phyloP scores from a whole-genome alignment of 805 yeast genomes.

The Sporopachydermia quercuum region DNA sequence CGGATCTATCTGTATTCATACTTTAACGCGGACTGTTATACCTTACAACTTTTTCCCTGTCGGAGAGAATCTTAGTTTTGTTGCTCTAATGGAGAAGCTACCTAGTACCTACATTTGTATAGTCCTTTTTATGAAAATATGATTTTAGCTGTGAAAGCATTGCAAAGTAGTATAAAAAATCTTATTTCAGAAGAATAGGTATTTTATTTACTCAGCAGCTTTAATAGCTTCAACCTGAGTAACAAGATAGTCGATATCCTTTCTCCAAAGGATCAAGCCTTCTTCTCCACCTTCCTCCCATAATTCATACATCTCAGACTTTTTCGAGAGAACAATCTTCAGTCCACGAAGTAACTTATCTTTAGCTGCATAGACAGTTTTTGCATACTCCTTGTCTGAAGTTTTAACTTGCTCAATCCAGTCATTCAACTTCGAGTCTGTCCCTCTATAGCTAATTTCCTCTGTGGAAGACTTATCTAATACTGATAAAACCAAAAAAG shows the following conservation, averaged over 20 bases:
- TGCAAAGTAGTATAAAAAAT: too few species aligned
- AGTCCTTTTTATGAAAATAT: too few species aligned
- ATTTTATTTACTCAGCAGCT: too few species aligned
- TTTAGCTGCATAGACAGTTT: background rate
- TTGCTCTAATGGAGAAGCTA: too few species aligned
- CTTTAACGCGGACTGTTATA: too few species aligned
- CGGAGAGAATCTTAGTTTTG: too few species aligned
- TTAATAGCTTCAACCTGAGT: too few species aligned
- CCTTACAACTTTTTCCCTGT: too few species aligned
- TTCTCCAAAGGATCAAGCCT: background rate
- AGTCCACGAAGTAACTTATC: background rate
- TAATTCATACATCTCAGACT: background rate
- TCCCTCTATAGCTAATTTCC: background rate
- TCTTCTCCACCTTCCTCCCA: background rate
- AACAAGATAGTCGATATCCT: background rate
- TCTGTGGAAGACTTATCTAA: background rate
- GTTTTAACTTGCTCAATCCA: background rate
- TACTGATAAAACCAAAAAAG: background rate
- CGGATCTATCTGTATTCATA: too few species aligned
- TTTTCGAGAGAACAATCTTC: background rate
- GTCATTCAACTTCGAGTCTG: background rate
- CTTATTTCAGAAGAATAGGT: too few species aligned
- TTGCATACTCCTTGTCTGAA: background rate
- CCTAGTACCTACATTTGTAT: too few species aligned
- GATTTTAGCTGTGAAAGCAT: too few species aligned